Base-by-base conservation (phyloP, 2,329 filamentous ascomycete genomes). In the Herpotrichia juniperi region DNA sequence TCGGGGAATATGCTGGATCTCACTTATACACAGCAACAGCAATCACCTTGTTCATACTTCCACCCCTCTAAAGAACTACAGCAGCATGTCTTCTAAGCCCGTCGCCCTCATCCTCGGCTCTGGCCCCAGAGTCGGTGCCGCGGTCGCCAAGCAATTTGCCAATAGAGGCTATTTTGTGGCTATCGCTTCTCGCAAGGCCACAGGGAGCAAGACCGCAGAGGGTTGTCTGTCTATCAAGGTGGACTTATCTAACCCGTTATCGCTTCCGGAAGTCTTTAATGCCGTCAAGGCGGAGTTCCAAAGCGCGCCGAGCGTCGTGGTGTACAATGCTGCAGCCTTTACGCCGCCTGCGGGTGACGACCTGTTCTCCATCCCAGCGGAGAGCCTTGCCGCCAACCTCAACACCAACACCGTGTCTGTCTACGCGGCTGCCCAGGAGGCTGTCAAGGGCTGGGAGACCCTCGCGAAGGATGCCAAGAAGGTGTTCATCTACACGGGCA, bases 401-500 rank as follows among this genome's bases (percentile, higher is more conserved):
- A 68, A 67, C 37, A 54, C 77, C 50, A 78, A 76, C 54, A 74
- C 66, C 7, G 53, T 73, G 1, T 74, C 68, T 46, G 56, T 72
- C 2, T 79, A 73, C 40, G 66, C 69, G 1, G 76, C 76, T 6
- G 77, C 76, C 4, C 71, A 76, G 49, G 48, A 77, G 56, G 76
- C 77, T 3, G 57, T 77, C 12, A 55, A 31, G 6, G 76, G 61
- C 0, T 79, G 72, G 67, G 66, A 70, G 39, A 35, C 51, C 17
- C 66, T 78, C 7, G 69, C 75, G 0, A 54, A 57, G 12, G 55
- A 61, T 1, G 60, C 62, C 0, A 59, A 72, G 0, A 74, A 70
- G 46, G 73, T 74, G 0, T 79, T 79, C 54, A 78, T 78, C 40
- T 77, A 68, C 58, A 78, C 75, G 3, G 78, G 77, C 14, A 79